Percentiles rank a stretch among this genome's conserved stretches.
Evolutionary conservation across 139 green algal genomes (phyloP).

Genomic region (Bryopsis sp.): DNA sequence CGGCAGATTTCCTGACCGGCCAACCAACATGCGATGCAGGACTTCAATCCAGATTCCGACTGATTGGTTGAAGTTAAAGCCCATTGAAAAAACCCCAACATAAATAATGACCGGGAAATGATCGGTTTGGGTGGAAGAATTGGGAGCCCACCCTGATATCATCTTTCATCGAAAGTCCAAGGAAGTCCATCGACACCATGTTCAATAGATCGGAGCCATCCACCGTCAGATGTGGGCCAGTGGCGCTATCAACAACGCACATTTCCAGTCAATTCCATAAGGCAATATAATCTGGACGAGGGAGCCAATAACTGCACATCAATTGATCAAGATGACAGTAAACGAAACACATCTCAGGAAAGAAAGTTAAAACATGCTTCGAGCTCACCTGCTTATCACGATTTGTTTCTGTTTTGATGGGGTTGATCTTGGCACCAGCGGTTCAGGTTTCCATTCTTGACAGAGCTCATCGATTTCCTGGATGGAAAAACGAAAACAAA

Average conservation of each 20-base stretch:
- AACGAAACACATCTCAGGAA: too few species aligned
- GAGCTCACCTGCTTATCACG: not conserved
- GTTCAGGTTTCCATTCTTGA: constrained; percentile 80
- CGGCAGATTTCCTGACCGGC: constrained; percentile 28
- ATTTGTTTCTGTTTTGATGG: not conserved
- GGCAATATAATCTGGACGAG: too few species aligned
- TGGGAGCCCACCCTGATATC: constrained; percentile 29
- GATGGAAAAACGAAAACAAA: not conserved
- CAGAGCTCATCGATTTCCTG: constrained; percentile 80
- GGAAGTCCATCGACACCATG: constrained; percentile 75
- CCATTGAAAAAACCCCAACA: too few species aligned
- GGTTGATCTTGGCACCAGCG: constrained; percentile 38
- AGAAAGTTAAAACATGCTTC: too few species aligned
- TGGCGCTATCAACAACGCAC: not conserved
- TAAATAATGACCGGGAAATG: too few species aligned
- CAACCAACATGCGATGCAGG: too few species aligned
- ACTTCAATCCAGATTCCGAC: too few species aligned
- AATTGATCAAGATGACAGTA: too few species aligned
- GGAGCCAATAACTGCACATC: too few species aligned
- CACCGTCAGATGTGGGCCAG: constrained; percentile 24
- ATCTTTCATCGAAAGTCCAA: constrained; percentile 55
- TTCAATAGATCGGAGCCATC: constrained; percentile 59
- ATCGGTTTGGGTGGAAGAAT: not conserved
- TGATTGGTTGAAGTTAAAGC: too few species aligned
- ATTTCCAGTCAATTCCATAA: too few species aligned